Evolutionary conservation across 2,329 filamentous ascomycete genomes (phyloP).

Genomic region (Trichoderma koningii): DNA sequence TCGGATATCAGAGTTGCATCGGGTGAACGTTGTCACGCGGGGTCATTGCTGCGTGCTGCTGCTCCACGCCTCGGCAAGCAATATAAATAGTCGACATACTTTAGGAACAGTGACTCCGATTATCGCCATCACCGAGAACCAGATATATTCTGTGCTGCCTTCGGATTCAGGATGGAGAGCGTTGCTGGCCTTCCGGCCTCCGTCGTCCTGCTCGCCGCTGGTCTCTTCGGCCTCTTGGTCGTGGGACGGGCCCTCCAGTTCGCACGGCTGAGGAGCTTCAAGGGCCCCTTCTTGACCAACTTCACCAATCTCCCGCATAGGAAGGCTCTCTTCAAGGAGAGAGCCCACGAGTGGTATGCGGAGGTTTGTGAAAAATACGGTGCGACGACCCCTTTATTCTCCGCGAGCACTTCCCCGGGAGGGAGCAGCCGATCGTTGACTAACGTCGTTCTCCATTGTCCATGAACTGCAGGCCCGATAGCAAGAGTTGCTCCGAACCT

Average conservation of each 20-base stretch:
- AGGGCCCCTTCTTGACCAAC: conserved; percentile 32
- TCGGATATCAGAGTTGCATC: too few species aligned
- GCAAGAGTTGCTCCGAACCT: conserved; percentile 49
- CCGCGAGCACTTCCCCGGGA: too few species aligned
- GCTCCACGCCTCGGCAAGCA: background rate
- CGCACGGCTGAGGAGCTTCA: conserved; percentile 32
- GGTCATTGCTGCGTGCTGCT: background rate
- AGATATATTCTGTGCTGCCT: background rate
- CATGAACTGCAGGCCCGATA: conserved; percentile 26
- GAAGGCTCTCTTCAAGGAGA: conserved; percentile 31
- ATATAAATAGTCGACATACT: background rate
- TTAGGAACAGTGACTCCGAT: background rate
- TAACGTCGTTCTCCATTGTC: background rate
- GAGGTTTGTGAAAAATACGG: conserved; percentile 35
- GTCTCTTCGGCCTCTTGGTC: conserved; percentile 10
- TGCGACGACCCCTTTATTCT: conserved; percentile 3
- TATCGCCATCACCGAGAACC: background rate
- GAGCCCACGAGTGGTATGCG: conserved; percentile 35
- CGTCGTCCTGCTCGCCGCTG: background rate
- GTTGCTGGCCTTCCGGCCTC: background rate
- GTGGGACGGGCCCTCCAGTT: conserved; percentile 19
- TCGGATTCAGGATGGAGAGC: background rate
- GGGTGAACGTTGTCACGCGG: too few species aligned
- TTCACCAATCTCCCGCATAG: conserved; percentile 34
- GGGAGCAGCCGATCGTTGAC: background rate